Percentiles rank a stretch among this genome's conserved stretches.
phyloP scores from a whole-genome alignment of 2,329 filamentous ascomycete genomes.

The Calonectria henricotiae region DNA sequence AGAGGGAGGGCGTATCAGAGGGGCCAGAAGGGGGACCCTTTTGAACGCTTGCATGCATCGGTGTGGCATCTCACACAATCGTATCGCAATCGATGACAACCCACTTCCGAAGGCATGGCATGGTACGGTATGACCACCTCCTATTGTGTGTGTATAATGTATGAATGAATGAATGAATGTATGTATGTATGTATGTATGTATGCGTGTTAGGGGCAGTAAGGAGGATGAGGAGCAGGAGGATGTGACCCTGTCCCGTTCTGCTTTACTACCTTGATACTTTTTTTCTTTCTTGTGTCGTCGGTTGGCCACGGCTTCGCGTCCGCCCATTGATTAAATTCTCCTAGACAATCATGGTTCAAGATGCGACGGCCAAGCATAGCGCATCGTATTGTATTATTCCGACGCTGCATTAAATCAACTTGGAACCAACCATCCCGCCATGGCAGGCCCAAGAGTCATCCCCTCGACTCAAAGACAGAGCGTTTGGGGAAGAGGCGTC shows the following conservation, averaged over 20 bases:
- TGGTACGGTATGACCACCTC: conserved; percentile 25
- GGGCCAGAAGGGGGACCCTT: conserved; percentile 36
- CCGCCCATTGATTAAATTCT: conserved; percentile 27
- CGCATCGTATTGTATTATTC: conserved; percentile 30
- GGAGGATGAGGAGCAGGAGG: neutral
- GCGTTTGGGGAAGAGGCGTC: conserved; percentile 47
- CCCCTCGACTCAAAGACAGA: conserved; percentile 32
- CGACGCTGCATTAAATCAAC: conserved; percentile 37
- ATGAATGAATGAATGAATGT: neutral
- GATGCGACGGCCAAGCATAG: conserved; percentile 31
- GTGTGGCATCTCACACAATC: conserved; percentile 38
- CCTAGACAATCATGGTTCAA: conserved; percentile 26
- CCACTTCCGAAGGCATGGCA: conserved; percentile 30
- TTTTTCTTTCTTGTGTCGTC: neutral
- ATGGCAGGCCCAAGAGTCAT: conserved; percentile 36
- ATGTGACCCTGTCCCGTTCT: conserved; percentile 17
- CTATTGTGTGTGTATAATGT: neutral
- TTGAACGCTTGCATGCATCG: conserved; percentile 43
- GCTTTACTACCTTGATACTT: conserved; percentile 1
- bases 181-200: neutral
- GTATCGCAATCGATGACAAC: conserved; percentile 32
- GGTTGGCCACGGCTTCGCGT: conserved; percentile 8
- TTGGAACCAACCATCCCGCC: conserved; percentile 40
- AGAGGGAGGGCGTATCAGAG: conserved; percentile 47
- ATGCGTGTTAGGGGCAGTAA: neutral